phyloP scores from a whole-genome alignment of 768 basidiomycete species.

The Suillus variegatus region DNA sequence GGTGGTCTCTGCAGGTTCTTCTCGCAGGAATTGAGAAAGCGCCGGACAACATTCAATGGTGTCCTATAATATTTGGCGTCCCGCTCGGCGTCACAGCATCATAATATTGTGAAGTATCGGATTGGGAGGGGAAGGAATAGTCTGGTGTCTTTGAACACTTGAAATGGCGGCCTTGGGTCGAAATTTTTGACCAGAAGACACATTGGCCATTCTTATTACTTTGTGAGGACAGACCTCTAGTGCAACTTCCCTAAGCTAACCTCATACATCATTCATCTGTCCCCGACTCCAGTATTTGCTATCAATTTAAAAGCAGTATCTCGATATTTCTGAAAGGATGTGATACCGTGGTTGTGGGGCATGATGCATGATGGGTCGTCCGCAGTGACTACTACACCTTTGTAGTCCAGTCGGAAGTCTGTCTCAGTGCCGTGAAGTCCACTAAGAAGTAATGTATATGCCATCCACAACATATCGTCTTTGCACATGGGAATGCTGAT shows the following conservation, averaged over 20 bases:
- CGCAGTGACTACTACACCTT: neutral
- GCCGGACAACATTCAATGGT: neutral
- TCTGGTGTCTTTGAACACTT: neutral
- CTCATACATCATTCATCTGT: neutral
- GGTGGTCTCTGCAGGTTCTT: neutral
- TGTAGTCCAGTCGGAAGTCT: neutral
- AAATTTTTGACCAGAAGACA: no score
- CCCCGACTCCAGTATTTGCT: neutral
- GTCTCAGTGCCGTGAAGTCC: neutral
- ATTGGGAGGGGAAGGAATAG: neutral
- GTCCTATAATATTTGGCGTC: neutral
- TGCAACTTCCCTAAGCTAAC: neutral
- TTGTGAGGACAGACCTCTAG: neutral
- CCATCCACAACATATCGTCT: no score
- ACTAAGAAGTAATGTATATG: slow-evolving; percentile 2
- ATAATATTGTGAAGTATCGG: neutral
- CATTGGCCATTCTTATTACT: neutral
- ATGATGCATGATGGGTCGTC: neutral
- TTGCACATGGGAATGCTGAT: neutral
- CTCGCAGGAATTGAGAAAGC: slow-evolving; percentile 2
- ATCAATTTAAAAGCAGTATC: slow-evolving; percentile 5
- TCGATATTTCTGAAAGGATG: neutral
- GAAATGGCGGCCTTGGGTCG: neutral
- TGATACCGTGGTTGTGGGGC: neutral
- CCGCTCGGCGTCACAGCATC: neutral